Evolutionary conservation across 345 rosid genomes (phyloP).

Genomic region (Noccaea bulbosa): DNA sequence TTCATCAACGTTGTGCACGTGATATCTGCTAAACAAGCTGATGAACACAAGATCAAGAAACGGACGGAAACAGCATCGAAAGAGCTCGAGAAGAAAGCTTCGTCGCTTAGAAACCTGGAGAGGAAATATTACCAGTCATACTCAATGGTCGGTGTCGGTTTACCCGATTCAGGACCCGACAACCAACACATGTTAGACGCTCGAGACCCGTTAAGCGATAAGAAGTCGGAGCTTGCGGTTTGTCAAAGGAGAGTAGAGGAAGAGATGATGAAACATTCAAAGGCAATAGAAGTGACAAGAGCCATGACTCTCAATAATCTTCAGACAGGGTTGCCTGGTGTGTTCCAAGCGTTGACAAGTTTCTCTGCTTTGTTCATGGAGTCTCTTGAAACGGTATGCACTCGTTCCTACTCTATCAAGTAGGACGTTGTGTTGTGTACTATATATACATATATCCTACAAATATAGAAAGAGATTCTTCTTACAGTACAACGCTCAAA

Average conservation of each 20-base stretch:
- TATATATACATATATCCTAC: neutral
- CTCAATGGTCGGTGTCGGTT: slow-evolving; percentile 84
- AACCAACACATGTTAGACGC: slow-evolving; percentile 72
- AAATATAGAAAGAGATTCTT: neutral
- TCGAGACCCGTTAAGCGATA: slow-evolving; percentile 84
- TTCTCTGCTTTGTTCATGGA: slow-evolving; percentile 78
- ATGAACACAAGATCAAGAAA: slow-evolving; percentile 80
- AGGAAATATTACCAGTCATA: slow-evolving; percentile 90
- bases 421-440: slow-evolving; percentile 42
- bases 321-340: slow-evolving; percentile 96
- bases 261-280: slow-evolving; percentile 86
- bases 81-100: slow-evolving; percentile 91
- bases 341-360: slow-evolving; percentile 85
- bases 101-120: slow-evolving; percentile 76
- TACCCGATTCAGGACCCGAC: slow-evolving; percentile 68
- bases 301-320: slow-evolving; percentile 85
- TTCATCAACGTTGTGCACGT: slow-evolving; percentile 78
- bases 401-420: slow-evolving; percentile 69
- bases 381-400: slow-evolving; percentile 72
- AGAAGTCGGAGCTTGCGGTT: slow-evolving; percentile 72
- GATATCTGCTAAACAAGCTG: slow-evolving; percentile 71
- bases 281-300: slow-evolving; percentile 88
- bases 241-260: slow-evolving; percentile 89
- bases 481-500: slow-evolving; percentile 7
- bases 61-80: slow-evolving; percentile 74